Evolutionary conservation across 2,329 filamentous ascomycete species (phyloP).

Genomic region (Fusarium graminum): DNA sequence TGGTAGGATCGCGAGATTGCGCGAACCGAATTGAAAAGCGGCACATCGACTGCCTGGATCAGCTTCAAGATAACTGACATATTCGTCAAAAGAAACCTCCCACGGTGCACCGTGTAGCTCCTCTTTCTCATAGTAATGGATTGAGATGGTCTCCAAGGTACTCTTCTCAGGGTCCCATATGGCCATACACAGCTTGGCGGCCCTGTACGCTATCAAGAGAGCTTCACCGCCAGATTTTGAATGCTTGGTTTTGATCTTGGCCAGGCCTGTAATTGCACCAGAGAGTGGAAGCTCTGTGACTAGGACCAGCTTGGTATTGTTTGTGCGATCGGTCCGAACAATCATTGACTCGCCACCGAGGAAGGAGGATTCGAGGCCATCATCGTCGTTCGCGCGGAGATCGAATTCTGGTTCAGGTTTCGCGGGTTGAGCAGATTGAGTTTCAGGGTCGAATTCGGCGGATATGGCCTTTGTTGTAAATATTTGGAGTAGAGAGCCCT

Average conservation of each 20-base stretch:
- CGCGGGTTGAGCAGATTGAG: constrained; percentile 53
- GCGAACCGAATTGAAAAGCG: constrained; percentile 89
- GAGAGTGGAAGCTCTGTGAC: constrained; percentile 86
- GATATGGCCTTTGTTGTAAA: constrained; percentile 79
- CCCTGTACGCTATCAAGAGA: constrained; percentile 85
- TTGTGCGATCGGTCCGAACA: constrained; percentile 72
- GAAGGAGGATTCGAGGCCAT: constrained; percentile 75
- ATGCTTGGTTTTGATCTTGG: constrained; percentile 77
- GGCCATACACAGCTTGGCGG: constrained; percentile 92
- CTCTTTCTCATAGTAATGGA: constrained; percentile 98
- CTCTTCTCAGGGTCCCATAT: constrained; percentile 91
- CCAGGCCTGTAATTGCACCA: constrained; percentile 86
- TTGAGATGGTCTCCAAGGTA: constrained; percentile 87
- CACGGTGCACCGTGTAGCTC: constrained; percentile 87
- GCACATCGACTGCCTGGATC: constrained; percentile 95
- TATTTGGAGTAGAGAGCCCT: constrained; percentile 92
- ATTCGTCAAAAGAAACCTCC: constrained; percentile 79
- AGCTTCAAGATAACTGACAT: constrained; percentile 84
- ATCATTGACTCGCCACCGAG: constrained; percentile 73
- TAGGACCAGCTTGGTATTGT: constrained; percentile 83
- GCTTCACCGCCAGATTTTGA: constrained; percentile 86
- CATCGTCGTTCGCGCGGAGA: constrained; percentile 68
- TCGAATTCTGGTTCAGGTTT: constrained; percentile 64
- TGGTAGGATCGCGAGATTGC: constrained; percentile 92
- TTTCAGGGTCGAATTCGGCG: constrained; percentile 69